Evolutionary conservation across 345 rosid genomes (phyloP).

Genomic region (Diplotaxis tenuifolia): DNA sequence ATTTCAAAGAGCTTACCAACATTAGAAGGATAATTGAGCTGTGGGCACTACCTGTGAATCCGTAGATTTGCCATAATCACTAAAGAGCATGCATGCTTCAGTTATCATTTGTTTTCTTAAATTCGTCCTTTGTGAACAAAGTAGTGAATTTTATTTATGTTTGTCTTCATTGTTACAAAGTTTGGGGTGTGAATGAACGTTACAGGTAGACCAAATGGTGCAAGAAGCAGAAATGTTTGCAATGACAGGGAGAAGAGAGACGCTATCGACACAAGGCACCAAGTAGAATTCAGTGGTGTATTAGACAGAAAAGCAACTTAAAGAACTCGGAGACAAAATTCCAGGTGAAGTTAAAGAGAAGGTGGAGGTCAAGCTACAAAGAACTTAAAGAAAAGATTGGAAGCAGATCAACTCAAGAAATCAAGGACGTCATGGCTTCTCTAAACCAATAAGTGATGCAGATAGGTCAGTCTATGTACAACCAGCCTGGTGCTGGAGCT

Average conservation of each 20-base stretch:
- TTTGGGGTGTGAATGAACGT: constrained; percentile 14
- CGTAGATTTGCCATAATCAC: not conserved
- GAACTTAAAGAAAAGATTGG: constrained; percentile 75
- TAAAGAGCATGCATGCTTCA: too few relatives aligned
- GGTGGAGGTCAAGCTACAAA: constrained; percentile 77
- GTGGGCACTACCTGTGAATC: not conserved
- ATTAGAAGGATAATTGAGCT: not conserved
- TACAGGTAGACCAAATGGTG: constrained; percentile 86
- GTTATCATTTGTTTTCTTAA: too few relatives aligned
- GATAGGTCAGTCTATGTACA: constrained; percentile 85
- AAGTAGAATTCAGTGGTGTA: constrained; percentile 86
- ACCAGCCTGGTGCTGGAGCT: constrained; percentile 68
- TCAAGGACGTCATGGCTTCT: constrained; percentile 81
- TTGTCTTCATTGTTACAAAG: too few relatives aligned
- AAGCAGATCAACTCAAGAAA: constrained; percentile 63
- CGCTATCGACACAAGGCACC: constrained; percentile 94
- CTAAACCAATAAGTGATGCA: constrained; percentile 98
- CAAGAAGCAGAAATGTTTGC: constrained; percentile 83
- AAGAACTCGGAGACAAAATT: constrained; percentile 88
- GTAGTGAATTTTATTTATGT: too few relatives aligned
- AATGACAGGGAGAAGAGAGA: constrained; percentile 93
- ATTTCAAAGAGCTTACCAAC: not conserved
- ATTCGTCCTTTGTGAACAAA: too few relatives aligned
- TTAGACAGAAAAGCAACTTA: constrained; percentile 92
- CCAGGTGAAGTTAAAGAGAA: constrained; percentile 86